A percentile compares a stretch with the other conserved stretches of the same genome.
These are phyloP conservation scores for Neophaeococcomyces mojaviensis DNA, from an alignment of 2,329 filamentous ascomycete genomes.

Conservation along the genomic window DNA sequence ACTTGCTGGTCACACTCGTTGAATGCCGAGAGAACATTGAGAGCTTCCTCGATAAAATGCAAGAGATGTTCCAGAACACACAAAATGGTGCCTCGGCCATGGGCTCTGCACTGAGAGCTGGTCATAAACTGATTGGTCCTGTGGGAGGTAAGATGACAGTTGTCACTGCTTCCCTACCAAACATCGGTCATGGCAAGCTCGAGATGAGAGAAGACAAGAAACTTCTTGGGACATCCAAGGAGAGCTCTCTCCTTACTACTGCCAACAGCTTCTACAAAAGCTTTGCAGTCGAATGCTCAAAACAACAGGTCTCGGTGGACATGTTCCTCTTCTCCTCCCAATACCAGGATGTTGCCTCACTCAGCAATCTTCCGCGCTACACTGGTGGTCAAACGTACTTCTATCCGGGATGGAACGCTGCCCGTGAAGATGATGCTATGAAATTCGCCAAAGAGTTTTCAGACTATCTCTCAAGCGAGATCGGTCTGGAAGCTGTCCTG, in stretches of 20 bases:
- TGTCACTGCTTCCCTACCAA: constrained; percentile 81
- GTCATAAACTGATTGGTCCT: constrained; percentile 90
- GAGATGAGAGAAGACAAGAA: constrained; percentile 97
- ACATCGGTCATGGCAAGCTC: constrained; percentile 79
- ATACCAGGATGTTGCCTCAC: constrained; percentile 93
- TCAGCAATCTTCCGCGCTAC: constrained; percentile 91
- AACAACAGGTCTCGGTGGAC: constrained; percentile 96
- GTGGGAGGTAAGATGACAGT: constrained; percentile 94
- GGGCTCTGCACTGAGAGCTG: constrained; percentile 85
- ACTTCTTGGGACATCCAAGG: constrained; percentile 85
- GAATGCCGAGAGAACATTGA: constrained; percentile 90
- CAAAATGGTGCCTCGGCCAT: constrained; percentile 86
- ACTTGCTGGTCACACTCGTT: constrained; percentile 79
- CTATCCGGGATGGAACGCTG: constrained; percentile 96
- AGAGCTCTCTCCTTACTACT: constrained; percentile 78
- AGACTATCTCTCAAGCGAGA: constrained; percentile 92
- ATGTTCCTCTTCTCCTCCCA: constrained; percentile 96
- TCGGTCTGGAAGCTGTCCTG: constrained; percentile 90
- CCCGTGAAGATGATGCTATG: constrained; percentile 86
- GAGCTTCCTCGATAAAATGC: constrained; percentile 79
- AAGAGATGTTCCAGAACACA: constrained; percentile 94
- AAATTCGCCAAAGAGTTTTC: constrained; percentile 97
- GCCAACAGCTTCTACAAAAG: constrained; percentile 97
- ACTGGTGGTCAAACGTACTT: constrained; percentile 98
- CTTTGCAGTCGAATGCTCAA: constrained; percentile 96